These are phyloP conservation scores for Earliella scabrosa DNA, from an alignment of 1,284 basidiomycete species.

Conservation along the genomic window DNA sequence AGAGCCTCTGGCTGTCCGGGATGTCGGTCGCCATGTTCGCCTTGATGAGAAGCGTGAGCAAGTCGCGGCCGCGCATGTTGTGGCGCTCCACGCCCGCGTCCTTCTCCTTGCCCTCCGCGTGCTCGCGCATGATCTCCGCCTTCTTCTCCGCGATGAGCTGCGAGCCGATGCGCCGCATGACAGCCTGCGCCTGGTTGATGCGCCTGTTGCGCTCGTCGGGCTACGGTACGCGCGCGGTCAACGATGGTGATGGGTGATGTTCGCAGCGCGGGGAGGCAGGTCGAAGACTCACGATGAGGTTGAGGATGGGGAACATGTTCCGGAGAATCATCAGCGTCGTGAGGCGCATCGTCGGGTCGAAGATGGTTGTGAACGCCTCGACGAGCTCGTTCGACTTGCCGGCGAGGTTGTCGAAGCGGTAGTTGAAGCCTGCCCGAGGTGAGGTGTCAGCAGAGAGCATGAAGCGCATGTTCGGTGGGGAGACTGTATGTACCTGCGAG, in stretches of 20 bases:
- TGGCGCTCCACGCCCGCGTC: slow-evolving; percentile 29
- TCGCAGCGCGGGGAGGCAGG: too few species aligned
- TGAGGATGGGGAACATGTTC: slow-evolving; percentile 14
- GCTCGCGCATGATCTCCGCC: slow-evolving; percentile 24
- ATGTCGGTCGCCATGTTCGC: slow-evolving; percentile 54
- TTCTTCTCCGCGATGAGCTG: slow-evolving; percentile 48
- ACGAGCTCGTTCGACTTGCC: slow-evolving; percentile 42
- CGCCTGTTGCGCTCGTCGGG: neutral
- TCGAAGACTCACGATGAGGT: slow-evolving; percentile 16
- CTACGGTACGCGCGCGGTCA: neutral
- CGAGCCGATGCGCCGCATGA: slow-evolving; percentile 40
- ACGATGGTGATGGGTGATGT: too few species aligned
- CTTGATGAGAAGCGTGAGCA: slow-evolving; percentile 43
- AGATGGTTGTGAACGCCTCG: slow-evolving; percentile 39
- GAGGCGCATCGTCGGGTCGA: slow-evolving; percentile 5
- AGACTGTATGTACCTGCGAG: slow-evolving; percentile 41
- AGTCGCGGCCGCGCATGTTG: slow-evolving; percentile 30
- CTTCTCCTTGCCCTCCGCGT: slow-evolving; percentile 21
- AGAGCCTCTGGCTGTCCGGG: slow-evolving; percentile 46
- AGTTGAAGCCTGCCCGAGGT: slow-evolving; percentile 47
- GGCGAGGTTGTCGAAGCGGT: slow-evolving; percentile 43
- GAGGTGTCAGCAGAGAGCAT: neutral
- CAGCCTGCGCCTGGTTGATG: slow-evolving; percentile 1
- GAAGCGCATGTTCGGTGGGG: too few species aligned
- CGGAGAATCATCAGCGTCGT: slow-evolving; percentile 7